Base-by-base conservation (phyloP, 768 basidiomycete genomes). In the Mycena albidolilacea region DNA sequence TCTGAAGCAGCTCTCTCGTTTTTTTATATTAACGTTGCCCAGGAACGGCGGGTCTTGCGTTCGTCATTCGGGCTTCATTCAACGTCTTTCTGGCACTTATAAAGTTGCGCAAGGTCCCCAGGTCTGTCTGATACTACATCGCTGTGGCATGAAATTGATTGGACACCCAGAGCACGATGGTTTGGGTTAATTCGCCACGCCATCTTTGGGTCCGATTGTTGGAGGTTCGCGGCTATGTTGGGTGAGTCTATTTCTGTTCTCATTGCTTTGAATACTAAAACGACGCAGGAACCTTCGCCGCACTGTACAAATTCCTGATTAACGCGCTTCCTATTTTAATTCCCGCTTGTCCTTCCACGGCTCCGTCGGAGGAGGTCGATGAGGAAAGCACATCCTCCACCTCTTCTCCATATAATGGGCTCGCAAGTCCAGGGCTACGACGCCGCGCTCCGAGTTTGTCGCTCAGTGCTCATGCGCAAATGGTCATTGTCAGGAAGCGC, bases 221-320 rank as follows among this genome's bases (percentile, higher is more conserved):
- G 93, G 78, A 86, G 97, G 21, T 97, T 97, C 74, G 95, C 92
- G 5, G 90, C 92, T 0, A 97, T 97, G 95, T 85, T 98, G 46
- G 96, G 95, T 92, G 73, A 48, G 81, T 81, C 30, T 38, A 30
- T 46, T n/a, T 43, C n/a, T 19, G 1, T 68, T 72, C 67, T 8
- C 52, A 60, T 30, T 23, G 21, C 43, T 60, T 43, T 44, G 61
- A 41, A 61, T 37, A 14, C 35, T 55, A 19, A 59, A 38, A 37
- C 38, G 17, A 11, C 55, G 14, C 72, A 94, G 94, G 91, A 23
- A 90, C 92, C 0, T 96, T 96, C 74, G 92, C 93, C 1, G 86
- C 90, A 0, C 75, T 95, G 7, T 97, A 97, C 83, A 95, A 94
- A 79, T 87, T 91, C 78, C 85, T 95, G 69, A 86, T 96, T 10